A percentile compares a stretch with the other conserved stretches of the same genome.
Evolutionary conservation across 768 basidiomycete genomes (phyloP).

Genomic region (Amanita pallidorosea): DNA sequence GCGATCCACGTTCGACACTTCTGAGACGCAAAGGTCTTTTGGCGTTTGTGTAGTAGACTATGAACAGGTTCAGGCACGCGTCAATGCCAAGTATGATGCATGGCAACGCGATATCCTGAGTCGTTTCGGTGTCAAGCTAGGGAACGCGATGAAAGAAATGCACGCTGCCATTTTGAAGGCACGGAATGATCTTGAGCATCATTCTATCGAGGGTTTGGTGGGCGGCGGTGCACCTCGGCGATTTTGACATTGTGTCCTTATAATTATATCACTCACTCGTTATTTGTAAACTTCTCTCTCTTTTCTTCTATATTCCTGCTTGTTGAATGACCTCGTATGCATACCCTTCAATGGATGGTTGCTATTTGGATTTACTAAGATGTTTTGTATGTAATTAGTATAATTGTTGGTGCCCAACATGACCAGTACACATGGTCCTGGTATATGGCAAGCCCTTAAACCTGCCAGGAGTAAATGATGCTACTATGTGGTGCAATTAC

Average conservation of each 20-base stretch:
- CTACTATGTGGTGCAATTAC: no score
- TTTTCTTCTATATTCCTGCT: not conserved
- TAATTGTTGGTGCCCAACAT: no score
- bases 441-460: no score
- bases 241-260: slow-evolving; percentile 24
- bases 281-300: not conserved
- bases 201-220: slow-evolving; percentile 87
- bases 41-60: slow-evolving; percentile 94
- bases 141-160: slow-evolving; percentile 96
- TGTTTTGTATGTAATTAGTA: no score
- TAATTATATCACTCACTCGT: slow-evolving; percentile 1
- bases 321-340: no score
- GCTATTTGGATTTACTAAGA: no score
- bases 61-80: slow-evolving; percentile 94
- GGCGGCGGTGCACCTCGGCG: slow-evolving; percentile 41
- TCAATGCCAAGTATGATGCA: slow-evolving; percentile 96
- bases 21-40: slow-evolving; percentile 85
- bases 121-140: slow-evolving; percentile 87
- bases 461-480: no score
- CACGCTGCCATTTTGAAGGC: slow-evolving; percentile 89
- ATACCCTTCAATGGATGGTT: no score
- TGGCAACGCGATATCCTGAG: slow-evolving; percentile 96
- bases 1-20: slow-evolving; percentile 92
- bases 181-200: slow-evolving; percentile 90
- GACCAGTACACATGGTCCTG: no score